Conservation (phyloP, 495 filamentous ascomycete genomes). For the Penicillium waksmanii region DNA sequence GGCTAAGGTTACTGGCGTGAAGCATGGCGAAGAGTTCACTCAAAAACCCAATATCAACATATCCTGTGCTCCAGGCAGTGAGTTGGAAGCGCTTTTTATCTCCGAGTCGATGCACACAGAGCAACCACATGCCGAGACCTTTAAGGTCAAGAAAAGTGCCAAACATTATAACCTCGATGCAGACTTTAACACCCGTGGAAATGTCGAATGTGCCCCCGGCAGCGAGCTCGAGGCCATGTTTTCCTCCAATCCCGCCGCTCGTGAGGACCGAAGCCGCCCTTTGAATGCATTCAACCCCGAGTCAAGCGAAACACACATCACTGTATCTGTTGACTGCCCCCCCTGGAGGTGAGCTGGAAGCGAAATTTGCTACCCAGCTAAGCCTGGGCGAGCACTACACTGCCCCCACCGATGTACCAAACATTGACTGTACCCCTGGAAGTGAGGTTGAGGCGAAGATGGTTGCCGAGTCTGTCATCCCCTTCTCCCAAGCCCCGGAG, state of each 20-base stretch:
- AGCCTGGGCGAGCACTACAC: not conserved
- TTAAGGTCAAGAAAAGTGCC: not conserved
- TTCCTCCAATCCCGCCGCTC: constrained; percentile 10
- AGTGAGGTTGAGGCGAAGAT: constrained; percentile 22
- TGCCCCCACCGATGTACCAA: not conserved
- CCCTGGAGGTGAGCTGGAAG: constrained; percentile 17
- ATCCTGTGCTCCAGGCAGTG: constrained; percentile 9
- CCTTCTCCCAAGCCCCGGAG: not conserved
- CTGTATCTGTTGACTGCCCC: constrained; percentile 18
- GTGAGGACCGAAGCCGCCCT: constrained; percentile 1
- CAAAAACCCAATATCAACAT: constrained; percentile 12
- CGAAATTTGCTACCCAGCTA: constrained; percentile 12
- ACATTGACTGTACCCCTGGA: constrained; percentile 15
- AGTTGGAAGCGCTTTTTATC: constrained; percentile 15
- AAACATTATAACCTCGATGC: constrained; percentile 4
- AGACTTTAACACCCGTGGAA: constrained; percentile 2
- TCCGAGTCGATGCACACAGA: constrained; percentile 9
- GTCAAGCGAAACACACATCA: not conserved
- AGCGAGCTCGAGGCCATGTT: constrained; percentile 26
- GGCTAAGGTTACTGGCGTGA: not conserved
- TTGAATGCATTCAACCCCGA: not conserved
- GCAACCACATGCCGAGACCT: constrained; percentile 5
- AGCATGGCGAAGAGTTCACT: not conserved
- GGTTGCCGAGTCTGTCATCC: not conserved
- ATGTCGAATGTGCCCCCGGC: constrained; percentile 21